Evolutionary conservation across 1,284 basidiomycete species (phyloP).

Genomic region (Thecaphora frezii): DNA sequence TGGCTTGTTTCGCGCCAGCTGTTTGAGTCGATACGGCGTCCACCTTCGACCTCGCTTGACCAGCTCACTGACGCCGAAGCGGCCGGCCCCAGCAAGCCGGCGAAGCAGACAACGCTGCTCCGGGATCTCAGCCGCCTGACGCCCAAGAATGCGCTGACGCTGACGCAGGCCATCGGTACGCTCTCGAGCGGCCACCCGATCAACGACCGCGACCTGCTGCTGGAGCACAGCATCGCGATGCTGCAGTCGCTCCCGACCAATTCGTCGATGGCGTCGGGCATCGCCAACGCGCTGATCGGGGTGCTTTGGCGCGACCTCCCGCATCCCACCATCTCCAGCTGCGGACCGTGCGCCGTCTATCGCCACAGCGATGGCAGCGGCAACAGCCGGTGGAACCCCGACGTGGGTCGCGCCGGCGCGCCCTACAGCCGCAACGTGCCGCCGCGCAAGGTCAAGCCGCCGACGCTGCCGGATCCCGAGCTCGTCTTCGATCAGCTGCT

Average conservation of each 20-base stretch:
- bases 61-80: constrained; percentile 10
- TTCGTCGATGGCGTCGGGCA: neutral
- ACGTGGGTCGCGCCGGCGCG: constrained; percentile 72
- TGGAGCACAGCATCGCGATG: constrained; percentile 20
- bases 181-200: constrained; percentile 13
- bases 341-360: constrained; percentile 61
- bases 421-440: constrained; percentile 76
- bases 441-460: constrained; percentile 57
- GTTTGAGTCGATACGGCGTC: constrained; percentile 7
- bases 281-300: constrained; percentile 10
- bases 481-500: constrained; percentile 18
- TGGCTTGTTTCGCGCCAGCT: constrained; percentile 2
- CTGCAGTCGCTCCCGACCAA: constrained; percentile 13
- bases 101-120: constrained; percentile 5
- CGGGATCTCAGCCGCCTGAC: constrained; percentile 5
- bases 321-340: constrained; percentile 71
- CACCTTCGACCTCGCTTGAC: constrained; percentile 5
- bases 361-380: constrained; percentile 54
- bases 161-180: constrained; percentile 7
- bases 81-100: constrained; percentile 3
- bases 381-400: constrained; percentile 71
- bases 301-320: constrained; percentile 64
- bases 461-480: constrained; percentile 17
- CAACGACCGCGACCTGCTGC: constrained; percentile 19
- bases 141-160: constrained; percentile 3